Evolutionary conservation across 192 early-diverging fungal species (phyloP).

Genomic region (Spizellomyces sp.): DNA sequence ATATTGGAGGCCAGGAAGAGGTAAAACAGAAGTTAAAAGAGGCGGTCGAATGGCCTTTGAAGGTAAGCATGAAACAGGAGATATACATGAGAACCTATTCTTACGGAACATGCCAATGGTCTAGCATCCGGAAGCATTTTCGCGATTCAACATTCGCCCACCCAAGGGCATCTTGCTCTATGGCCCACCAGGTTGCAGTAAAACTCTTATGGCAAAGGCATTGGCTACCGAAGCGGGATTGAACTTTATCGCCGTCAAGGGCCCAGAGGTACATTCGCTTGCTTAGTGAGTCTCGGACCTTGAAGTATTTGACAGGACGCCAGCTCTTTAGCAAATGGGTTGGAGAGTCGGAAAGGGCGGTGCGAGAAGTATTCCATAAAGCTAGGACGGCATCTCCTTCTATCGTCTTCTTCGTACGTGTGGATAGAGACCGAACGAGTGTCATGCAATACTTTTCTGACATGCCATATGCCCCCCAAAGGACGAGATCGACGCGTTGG

Average conservation of each 20-base stretch:
- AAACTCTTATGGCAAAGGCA: slow-evolving; percentile 97
- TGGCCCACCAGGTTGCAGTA: slow-evolving; percentile 97
- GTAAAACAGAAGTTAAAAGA: slow-evolving; percentile 90
- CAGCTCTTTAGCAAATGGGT: slow-evolving; percentile 99
- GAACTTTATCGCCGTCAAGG: slow-evolving; percentile 98
- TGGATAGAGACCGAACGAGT: neutral
- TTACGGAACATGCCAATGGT: neutral
- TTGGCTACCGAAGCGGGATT: slow-evolving; percentile 93
- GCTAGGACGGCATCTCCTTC: slow-evolving; percentile 92
- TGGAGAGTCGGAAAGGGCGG: slow-evolving; percentile 97
- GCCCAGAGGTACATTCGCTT: slow-evolving; percentile 77
- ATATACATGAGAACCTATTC: too few relatives aligned
- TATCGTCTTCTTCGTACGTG: slow-evolving; percentile 94
- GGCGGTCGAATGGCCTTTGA: slow-evolving; percentile 97
- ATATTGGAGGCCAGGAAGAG: slow-evolving; percentile 93
- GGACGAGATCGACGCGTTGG: slow-evolving; percentile 98
- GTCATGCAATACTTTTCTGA: neutral
- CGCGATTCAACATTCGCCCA: slow-evolving; percentile 85
- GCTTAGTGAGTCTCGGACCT: slow-evolving; percentile 16
- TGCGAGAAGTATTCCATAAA: slow-evolving; percentile 91
- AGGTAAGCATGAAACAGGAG: slow-evolving; percentile 41
- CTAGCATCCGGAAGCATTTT: slow-evolving; percentile 90
- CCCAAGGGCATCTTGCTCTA: slow-evolving; percentile 98
- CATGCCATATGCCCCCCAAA: slow-evolving; percentile 21
- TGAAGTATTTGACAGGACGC: neutral